These are phyloP conservation scores for Chlamydomonas schloesseri DNA, from an alignment of 139 green algal genomes.

Conservation along the genomic window DNA sequence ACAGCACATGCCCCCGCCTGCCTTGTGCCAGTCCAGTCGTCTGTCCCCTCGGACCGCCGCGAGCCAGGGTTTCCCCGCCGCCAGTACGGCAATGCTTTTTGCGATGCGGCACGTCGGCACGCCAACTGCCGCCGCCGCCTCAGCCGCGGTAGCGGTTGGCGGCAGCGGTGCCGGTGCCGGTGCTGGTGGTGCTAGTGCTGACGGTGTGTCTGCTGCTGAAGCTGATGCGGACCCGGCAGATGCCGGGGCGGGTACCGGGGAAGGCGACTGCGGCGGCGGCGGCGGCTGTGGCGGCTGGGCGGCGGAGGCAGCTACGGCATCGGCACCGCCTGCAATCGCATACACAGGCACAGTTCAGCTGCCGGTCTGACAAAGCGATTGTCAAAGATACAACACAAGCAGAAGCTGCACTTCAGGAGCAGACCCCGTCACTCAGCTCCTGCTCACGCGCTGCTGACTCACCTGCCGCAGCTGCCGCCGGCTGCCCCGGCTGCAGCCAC, in stretches of 20 bases:
- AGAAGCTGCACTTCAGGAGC: too few relatives aligned
- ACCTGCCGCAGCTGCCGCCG: not conserved
- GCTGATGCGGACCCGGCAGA: not conserved
- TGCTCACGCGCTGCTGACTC: too few relatives aligned
- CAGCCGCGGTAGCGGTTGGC: conserved; percentile 6
- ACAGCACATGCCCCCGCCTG: conserved; percentile 11
- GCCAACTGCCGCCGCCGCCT: conserved; percentile 32
- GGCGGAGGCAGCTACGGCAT: too few relatives aligned
- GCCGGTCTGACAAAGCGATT: too few relatives aligned
- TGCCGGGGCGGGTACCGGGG: too few relatives aligned
- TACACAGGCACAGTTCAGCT: too few relatives aligned
- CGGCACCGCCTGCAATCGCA: too few relatives aligned
- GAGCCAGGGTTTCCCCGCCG: conserved; percentile 47
- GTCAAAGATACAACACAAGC: too few relatives aligned
- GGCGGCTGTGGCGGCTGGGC: too few relatives aligned
- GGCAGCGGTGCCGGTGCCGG: not conserved
- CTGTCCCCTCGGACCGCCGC: conserved; percentile 47
- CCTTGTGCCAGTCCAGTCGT: conserved; percentile 62
- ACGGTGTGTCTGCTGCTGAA: too few relatives aligned
- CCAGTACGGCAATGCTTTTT: conserved; percentile 54
- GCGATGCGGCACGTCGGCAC: conserved; percentile 19
- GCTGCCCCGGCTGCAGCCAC: not conserved
- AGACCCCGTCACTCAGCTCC: too few relatives aligned
- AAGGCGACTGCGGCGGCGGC: not conserved
- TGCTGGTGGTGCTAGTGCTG: not conserved